These are phyloP conservation scores for Yamadazyma paraphyllophila DNA, from an alignment of 805 yeast genomes.

Conservation along the genomic window DNA sequence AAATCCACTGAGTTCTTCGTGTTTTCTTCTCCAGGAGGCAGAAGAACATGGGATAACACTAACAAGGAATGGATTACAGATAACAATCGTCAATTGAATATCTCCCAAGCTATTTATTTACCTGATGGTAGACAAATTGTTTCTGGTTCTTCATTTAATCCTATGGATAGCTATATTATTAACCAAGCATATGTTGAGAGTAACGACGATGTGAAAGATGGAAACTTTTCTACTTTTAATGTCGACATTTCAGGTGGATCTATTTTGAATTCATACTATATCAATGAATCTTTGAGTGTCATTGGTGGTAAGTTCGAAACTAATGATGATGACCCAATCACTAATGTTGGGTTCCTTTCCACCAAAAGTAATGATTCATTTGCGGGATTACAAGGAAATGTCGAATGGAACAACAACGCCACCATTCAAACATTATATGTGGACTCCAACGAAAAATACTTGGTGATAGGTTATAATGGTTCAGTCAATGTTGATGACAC, in stretches of 20 bases:
- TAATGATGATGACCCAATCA: constrained; percentile 10
- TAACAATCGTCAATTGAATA: constrained; percentile 23
- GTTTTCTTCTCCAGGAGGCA: constrained; percentile 28
- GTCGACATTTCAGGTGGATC: constrained; percentile 21
- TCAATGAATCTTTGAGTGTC: constrained; percentile 50
- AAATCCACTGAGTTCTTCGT: constrained; percentile 41
- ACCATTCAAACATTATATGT: constrained; percentile 33
- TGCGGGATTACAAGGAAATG: constrained; percentile 20
- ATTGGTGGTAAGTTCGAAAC: constrained; percentile 60
- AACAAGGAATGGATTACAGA: constrained; percentile 33
- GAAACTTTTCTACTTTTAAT: constrained; percentile 20
- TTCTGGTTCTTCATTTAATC: constrained; percentile 32
- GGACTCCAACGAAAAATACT: constrained; percentile 27
- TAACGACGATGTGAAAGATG: constrained; percentile 5
- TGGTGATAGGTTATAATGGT: constrained; percentile 50
- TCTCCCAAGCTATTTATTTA: constrained; percentile 25
- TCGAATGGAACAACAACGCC: constrained; percentile 25
- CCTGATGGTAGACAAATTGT: constrained; percentile 29
- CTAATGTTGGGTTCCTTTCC: constrained; percentile 31
- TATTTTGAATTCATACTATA: constrained; percentile 36
- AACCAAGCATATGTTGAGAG: constrained; percentile 15
- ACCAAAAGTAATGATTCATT: constrained; percentile 18
- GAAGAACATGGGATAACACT: constrained; percentile 42
- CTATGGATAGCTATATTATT: constrained; percentile 27
- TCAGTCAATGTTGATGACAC: constrained; percentile 20